Conservation (phyloP, 192 early-diverging fungal genomes). For the Radiomyces spectabilis region DNA sequence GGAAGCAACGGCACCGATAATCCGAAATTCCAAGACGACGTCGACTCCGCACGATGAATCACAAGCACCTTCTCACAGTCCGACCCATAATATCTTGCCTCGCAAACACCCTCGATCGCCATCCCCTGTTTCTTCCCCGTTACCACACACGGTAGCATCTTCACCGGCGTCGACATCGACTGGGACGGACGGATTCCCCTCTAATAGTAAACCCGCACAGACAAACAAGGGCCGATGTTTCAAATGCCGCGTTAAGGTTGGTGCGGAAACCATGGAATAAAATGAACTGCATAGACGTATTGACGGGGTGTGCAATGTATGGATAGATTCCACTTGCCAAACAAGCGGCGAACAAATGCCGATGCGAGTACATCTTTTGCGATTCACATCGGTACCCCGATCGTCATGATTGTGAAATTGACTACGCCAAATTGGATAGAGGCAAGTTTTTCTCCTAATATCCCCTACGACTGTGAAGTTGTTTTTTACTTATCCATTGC, state of each 20-base stretch:
- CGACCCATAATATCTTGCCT: not conserved
- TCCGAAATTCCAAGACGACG: too few relatives aligned
- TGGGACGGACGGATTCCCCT: conserved; percentile 22
- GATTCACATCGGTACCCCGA: conserved; percentile 64
- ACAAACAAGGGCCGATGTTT: conserved; percentile 66
- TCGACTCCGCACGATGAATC: too few relatives aligned
- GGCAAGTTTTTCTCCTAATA: conserved; percentile 9
- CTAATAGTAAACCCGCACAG: conserved; percentile 43
- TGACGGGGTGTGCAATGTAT: too few relatives aligned
- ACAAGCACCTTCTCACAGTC: not conserved
- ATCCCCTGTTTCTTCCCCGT: not conserved
- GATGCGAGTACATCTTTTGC: conserved; percentile 71
- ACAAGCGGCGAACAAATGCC: conserved; percentile 71
- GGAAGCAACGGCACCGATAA: too few relatives aligned
- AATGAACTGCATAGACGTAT: too few relatives aligned
- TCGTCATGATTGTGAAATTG: conserved; percentile 74
- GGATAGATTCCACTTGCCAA: conserved; percentile 63
- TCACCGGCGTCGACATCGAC: conserved; percentile 20
- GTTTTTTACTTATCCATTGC: not conserved
- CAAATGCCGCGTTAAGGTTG: conserved; percentile 57
- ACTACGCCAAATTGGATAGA: conserved; percentile 65
- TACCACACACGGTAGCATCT: conserved; percentile 1
- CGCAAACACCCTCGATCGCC: not conserved
- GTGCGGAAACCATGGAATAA: too few relatives aligned
- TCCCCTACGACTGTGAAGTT: not conserved